Evolutionary conservation across 306 rosid genomes (phyloP).

Genomic region (Quercus robur): DNA sequence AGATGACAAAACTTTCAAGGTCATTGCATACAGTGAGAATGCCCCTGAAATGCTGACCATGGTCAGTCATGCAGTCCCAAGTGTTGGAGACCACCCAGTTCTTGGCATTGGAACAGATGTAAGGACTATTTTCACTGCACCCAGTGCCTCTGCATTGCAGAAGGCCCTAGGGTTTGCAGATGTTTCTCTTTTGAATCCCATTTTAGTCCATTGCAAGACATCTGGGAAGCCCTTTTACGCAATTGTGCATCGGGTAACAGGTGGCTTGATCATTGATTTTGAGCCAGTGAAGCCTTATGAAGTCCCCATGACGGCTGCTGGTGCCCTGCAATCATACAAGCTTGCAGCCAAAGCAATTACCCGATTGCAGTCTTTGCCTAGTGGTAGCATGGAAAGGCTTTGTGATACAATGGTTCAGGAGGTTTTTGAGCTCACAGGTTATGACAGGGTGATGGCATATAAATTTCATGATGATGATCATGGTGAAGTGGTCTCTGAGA

Average conservation of each 20-base stretch:
- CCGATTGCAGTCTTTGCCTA: slow-evolving; percentile 78
- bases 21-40: slow-evolving; percentile 90
- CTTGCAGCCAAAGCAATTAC: slow-evolving; percentile 94
- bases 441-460: slow-evolving; percentile 99
- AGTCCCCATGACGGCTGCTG: slow-evolving; percentile 90
- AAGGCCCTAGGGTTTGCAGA: slow-evolving; percentile 89
- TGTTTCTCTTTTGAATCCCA: slow-evolving; percentile 89
- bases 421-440: slow-evolving; percentile 93
- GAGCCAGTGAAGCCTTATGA: slow-evolving; percentile 95
- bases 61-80: slow-evolving; percentile 92
- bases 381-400: slow-evolving; percentile 87
- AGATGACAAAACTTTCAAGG: slow-evolving; percentile 87
- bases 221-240: slow-evolving; percentile 98
- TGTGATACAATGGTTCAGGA: slow-evolving; percentile 96
- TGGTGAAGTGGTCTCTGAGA: slow-evolving; percentile 90
- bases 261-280: slow-evolving; percentile 82
- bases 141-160: slow-evolving; percentile 81
- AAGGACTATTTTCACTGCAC: slow-evolving; percentile 68
- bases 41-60: slow-evolving; percentile 92
- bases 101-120: slow-evolving; percentile 88
- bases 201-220: slow-evolving; percentile 90
- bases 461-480: slow-evolving; percentile 97
- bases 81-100: slow-evolving; percentile 85
- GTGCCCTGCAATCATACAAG: slow-evolving; percentile 91
- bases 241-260: slow-evolving; percentile 75